Percentiles rank a stretch among this genome's conserved stretches.
phyloP scores from a whole-genome alignment of 148 eudicot species.

The Camellia japonica region DNA sequence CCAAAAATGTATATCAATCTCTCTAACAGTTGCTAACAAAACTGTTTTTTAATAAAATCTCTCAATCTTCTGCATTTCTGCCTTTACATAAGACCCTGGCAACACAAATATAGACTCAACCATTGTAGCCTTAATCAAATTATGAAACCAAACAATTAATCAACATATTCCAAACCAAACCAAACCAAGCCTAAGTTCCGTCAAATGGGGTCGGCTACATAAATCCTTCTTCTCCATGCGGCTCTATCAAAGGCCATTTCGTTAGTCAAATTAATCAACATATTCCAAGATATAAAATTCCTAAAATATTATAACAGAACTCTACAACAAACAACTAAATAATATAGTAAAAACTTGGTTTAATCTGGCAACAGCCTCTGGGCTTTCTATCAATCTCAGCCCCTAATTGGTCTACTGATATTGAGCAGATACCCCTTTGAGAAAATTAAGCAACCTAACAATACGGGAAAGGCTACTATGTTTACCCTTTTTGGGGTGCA shows the following conservation, averaged over 20 bases:
- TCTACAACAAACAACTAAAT: neutral
- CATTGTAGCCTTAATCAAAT: neutral
- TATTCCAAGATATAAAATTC: neutral
- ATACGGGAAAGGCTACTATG: no score
- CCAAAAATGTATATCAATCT: no score
- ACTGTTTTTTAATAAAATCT: neutral
- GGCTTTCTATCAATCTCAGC: neutral
- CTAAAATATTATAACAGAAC: neutral
- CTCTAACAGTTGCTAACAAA: neutral
- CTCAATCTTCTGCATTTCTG: neutral
- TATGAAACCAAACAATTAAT: neutral
- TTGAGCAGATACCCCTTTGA: neutral
- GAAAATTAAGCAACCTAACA: neutral
- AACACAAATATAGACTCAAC: neutral
- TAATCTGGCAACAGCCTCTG: no score
- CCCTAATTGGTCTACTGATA: neutral
- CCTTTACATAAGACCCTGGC: neutral
- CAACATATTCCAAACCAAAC: neutral
- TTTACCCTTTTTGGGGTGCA: no score
- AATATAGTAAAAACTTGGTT: no score
- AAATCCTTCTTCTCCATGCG: no score
- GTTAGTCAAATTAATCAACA: neutral
- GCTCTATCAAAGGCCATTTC: no score
- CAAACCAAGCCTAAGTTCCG: no score
- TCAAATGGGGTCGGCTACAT: no score